phyloP scores from a whole-genome alignment of 257 asterid genomes.

The Solanum peruvianum region DNA sequence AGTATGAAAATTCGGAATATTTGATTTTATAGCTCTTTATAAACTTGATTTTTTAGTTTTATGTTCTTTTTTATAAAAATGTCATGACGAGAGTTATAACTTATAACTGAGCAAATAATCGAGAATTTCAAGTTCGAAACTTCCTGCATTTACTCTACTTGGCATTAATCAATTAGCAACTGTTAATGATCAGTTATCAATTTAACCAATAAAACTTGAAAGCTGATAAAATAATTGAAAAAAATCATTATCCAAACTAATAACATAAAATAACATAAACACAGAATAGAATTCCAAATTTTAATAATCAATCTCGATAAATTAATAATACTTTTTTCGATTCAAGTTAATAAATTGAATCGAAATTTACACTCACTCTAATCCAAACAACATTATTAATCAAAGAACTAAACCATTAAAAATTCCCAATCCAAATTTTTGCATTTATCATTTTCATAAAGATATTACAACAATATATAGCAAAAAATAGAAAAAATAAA shows the following conservation, averaged over 20 bases:
- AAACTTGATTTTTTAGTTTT: background rate
- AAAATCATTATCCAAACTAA: background rate
- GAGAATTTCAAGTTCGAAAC: too few species aligned
- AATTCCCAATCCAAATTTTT: background rate
- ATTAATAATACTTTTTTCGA: background rate
- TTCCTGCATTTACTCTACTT: too few species aligned
- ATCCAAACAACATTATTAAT: background rate
- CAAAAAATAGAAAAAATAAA: background rate
- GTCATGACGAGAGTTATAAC: too few species aligned
- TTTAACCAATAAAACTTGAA: background rate
- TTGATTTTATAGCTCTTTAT: accelerated
- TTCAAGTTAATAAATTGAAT: background rate
- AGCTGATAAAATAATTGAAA: too few species aligned
- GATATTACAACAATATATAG: background rate
- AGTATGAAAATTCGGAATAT: background rate
- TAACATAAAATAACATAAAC: background rate
- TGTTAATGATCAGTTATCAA: background rate
- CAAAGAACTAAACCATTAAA: background rate
- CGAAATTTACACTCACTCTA: background rate
- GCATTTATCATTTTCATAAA: background rate
- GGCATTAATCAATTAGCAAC: too few species aligned
- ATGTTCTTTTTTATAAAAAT: too few species aligned
- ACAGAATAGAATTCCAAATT: background rate
- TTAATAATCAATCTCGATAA: background rate
- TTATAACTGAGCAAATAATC: too few species aligned